Evolutionary conservation across 768 basidiomycete species (phyloP).

Genomic region (Holtermanniella nyarrowii): DNA sequence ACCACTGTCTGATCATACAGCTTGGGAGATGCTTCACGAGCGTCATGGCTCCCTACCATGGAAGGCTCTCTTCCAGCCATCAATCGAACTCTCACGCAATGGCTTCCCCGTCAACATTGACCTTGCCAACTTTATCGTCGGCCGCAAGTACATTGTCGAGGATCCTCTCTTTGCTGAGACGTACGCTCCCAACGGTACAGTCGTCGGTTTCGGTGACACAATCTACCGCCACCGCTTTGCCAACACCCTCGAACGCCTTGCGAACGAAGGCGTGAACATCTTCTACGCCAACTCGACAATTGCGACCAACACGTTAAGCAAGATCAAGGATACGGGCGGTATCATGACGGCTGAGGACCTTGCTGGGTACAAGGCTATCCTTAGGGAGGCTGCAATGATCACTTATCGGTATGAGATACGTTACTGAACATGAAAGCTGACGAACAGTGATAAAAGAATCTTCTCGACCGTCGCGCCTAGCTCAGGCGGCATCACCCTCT

Average conservation of each 20-base stretch:
- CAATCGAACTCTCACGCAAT: constrained; percentile 32
- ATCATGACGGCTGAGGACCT: constrained; percentile 25
- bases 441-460: constrained; percentile 17
- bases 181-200: constrained; percentile 25
- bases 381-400: constrained; percentile 19
- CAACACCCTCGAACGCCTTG: constrained; percentile 19
- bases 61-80: constrained; percentile 27
- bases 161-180: constrained; percentile 18
- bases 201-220: constrained; percentile 18
- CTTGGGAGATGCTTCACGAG: constrained; percentile 26
- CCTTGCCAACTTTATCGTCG: constrained; percentile 14
- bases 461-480: constrained; percentile 43
- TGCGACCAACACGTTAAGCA: constrained; percentile 17
- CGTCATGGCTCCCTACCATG: constrained; percentile 29
- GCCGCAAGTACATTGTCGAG: constrained; percentile 8
- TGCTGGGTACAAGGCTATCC: constrained; percentile 19
- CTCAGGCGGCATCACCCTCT: constrained; percentile 40
- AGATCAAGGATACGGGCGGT: constrained; percentile 14
- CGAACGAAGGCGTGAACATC: constrained; percentile 7
- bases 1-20: neutral
- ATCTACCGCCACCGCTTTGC: constrained; percentile 17
- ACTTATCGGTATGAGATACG: constrained; percentile 18
- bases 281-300: constrained; percentile 18
- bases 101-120: constrained; percentile 36
- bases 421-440: neutral